Percentiles rank a stretch among this genome's conserved stretches.
These are phyloP conservation scores for Suhomyces xylopsoci DNA, from an alignment of 805 yeast genomes.

Conservation along the genomic window DNA sequence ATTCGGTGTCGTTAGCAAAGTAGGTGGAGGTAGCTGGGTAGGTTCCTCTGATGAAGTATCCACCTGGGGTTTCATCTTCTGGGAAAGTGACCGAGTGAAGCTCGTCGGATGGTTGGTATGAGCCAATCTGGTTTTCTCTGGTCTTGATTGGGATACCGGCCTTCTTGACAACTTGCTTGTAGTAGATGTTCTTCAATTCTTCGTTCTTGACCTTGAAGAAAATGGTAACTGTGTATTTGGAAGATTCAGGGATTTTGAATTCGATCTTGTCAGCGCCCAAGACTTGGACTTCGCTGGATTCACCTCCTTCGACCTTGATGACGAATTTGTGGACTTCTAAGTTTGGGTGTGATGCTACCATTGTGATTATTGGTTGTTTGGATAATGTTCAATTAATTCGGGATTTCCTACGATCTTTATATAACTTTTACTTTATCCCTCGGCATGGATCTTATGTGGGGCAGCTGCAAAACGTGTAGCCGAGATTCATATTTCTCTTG, in stretches of 20 bases:
- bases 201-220: slow-evolving; percentile 30
- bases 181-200: slow-evolving; percentile 27
- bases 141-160: slow-evolving; percentile 32
- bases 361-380: neutral
- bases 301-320: slow-evolving; percentile 29
- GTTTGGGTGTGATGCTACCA: slow-evolving; percentile 25
- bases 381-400: neutral
- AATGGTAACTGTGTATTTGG: slow-evolving; percentile 30
- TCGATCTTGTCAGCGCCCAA: slow-evolving; percentile 25
- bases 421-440: neutral
- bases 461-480: neutral
- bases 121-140: slow-evolving; percentile 30
- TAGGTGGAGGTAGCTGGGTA: slow-evolving; percentile 32
- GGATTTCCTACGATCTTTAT: neutral
- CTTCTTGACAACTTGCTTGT: slow-evolving; percentile 36
- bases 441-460: neutral
- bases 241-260: slow-evolving; percentile 35
- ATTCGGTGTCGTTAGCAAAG: slow-evolving; percentile 28
- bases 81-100: slow-evolving; percentile 27
- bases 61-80: slow-evolving; percentile 37
- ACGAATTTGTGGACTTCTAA: slow-evolving; percentile 30
- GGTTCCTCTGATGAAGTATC: slow-evolving; percentile 36
- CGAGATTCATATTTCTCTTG: neutral
- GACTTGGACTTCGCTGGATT: slow-evolving; percentile 23
- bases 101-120: slow-evolving; percentile 32